Base-by-base conservation (phyloP, 768 basidiomycete genomes). In the Leccinum incarnatum region DNA sequence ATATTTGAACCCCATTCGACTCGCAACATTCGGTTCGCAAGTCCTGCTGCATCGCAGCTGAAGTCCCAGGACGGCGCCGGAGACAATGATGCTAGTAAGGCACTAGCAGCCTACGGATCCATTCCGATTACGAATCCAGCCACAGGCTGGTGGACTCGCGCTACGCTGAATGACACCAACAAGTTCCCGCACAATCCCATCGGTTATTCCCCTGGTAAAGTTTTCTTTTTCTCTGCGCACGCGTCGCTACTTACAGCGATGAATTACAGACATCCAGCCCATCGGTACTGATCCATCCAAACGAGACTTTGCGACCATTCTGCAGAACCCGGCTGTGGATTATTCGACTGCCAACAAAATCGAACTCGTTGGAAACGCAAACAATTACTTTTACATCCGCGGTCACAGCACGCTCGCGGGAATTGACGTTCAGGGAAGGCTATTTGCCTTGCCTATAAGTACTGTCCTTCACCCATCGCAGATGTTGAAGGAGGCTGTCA, bases 331-430 rank as follows among this genome's bases (percentile, higher is more conserved):
- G 7, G 25, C 2, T 2, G 14, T 21, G 12, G 61, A 55, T n/a
- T 60, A 60, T 25, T 14, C 61, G 1, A 21, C 11, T 23, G 27
- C 21, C 10, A 29, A 55, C 12, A 7, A 21, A 5, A 5, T 55
- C 25, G 50, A 27, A 30, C 54, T 62, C 12, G 50, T 60, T 8
- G 61, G 61, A 37, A 29, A 21, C n/a, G 11, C 15, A 14, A 23
- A 55, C 46, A 62, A 59, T 19, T 62, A 62, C n/a, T 10, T 62
- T 45, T 62, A 55, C 37, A 2, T 62, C 4, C 58, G 61, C 5
- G 61, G 61, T 10, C 61, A 62, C 37, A 60, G 58, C 54, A 60
- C 58, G 14, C 37, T 53, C 7, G 4, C 51, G 7, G 57, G 55
- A 19, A 59, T 62, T 36, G 60, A 62, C 34, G 45, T 59, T 15